Conservation (phyloP, 2,329 filamentous ascomycete genomes). For the Microcera coccophila region DNA sequence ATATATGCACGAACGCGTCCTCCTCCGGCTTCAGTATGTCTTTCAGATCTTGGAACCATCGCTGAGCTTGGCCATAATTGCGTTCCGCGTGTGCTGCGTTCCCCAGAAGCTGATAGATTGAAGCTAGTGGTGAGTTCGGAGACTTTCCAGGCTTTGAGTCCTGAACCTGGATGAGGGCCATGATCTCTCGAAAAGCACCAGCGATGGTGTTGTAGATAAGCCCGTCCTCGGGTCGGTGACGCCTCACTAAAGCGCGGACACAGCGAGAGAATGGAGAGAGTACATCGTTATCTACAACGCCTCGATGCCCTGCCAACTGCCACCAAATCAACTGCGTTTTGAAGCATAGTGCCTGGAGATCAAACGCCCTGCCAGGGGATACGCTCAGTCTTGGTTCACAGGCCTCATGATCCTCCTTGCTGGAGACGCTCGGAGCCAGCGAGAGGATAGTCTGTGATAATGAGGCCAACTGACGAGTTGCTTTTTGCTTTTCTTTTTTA, state of each 20-base stretch:
- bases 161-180: conserved; percentile 32
- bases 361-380: conserved; percentile 54
- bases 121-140: conserved; percentile 42
- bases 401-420: conserved; percentile 56
- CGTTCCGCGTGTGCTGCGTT: conserved; percentile 45
- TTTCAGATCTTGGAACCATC: conserved; percentile 51
- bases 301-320: conserved; percentile 56
- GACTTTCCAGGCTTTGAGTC: conserved; percentile 33
- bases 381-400: conserved; percentile 52
- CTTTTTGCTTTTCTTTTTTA: conserved; percentile 51
- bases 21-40: conserved; percentile 33
- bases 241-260: conserved; percentile 56
- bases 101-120: conserved; percentile 52
- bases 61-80: conserved; percentile 47
- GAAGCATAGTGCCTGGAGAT: conserved; percentile 62
- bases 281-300: conserved; percentile 60
- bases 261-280: conserved; percentile 63
- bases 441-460: conserved; percentile 63
- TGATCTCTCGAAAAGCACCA: conserved; percentile 30
- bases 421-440: conserved; percentile 63
- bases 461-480: conserved; percentile 61
- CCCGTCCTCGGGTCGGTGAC: conserved; percentile 39
- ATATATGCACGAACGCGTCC: conserved; percentile 49
- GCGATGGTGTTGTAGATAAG: conserved; percentile 37
- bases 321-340: conserved; percentile 62